These are phyloP conservation scores for Aspergillus incahuasiensis DNA, from an alignment of 495 filamentous ascomycete species.

Conservation along the genomic window DNA sequence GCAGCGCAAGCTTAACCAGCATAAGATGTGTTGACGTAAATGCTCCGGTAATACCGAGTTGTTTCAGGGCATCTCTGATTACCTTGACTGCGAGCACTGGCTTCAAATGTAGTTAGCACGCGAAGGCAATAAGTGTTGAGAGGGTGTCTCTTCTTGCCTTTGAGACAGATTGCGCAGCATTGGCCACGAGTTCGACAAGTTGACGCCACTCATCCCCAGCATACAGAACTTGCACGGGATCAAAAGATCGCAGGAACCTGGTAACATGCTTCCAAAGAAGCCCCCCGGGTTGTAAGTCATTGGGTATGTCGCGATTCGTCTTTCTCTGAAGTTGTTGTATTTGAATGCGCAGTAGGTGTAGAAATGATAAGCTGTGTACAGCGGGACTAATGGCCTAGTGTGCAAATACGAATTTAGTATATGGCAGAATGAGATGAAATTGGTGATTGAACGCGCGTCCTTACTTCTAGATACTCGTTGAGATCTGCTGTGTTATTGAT, in stretches of 20 bases:
- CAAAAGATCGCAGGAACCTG: slow-evolving; percentile 49
- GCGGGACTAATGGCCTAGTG: slow-evolving; percentile 38
- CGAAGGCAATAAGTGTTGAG: neutral
- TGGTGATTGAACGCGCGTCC: neutral
- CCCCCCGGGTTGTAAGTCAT: slow-evolving; percentile 28
- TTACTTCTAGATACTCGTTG: slow-evolving; percentile 27
- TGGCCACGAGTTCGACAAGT: slow-evolving; percentile 45
- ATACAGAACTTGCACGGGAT: slow-evolving; percentile 58
- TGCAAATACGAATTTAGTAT: neutral
- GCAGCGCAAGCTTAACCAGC: slow-evolving; percentile 57
- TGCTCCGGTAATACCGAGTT: slow-evolving; percentile 64
- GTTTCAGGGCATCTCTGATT: slow-evolving; percentile 62
- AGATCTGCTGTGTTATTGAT: slow-evolving; percentile 13
- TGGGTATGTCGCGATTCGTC: slow-evolving; percentile 17
- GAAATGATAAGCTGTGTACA: slow-evolving; percentile 39
- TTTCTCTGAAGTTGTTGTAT: slow-evolving; percentile 26
- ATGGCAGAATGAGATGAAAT: neutral
- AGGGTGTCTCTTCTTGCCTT: slow-evolving; percentile 37
- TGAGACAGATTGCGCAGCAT: slow-evolving; percentile 33
- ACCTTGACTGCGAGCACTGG: slow-evolving; percentile 55
- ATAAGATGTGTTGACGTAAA: slow-evolving; percentile 65
- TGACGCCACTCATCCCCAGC: slow-evolving; percentile 48
- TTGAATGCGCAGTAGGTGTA: slow-evolving; percentile 35
- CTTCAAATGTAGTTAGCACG: slow-evolving; percentile 28
- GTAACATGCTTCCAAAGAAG: slow-evolving; percentile 45